Conservation (phyloP, 768 basidiomycete genomes). For the Lyophyllum semitale region DNA sequence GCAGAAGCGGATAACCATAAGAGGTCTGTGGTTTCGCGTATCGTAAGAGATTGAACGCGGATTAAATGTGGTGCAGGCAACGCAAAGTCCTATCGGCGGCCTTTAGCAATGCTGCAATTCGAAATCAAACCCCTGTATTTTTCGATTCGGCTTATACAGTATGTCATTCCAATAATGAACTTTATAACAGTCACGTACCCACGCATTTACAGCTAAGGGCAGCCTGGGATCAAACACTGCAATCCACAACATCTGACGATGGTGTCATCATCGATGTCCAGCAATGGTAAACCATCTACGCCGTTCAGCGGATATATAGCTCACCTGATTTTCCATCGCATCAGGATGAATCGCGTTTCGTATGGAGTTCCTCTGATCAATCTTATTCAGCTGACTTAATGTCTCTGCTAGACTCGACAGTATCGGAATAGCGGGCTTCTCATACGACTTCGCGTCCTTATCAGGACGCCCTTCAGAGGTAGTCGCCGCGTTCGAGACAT, state of each 20-base stretch:
- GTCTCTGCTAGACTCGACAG: slow-evolving; percentile 40
- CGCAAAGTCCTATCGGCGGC: slow-evolving; percentile 39
- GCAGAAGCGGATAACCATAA: slow-evolving; percentile 45
- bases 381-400: not conserved
- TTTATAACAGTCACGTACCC: not conserved
- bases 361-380: slow-evolving; percentile 19
- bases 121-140: slow-evolving; percentile 36
- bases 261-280: not conserved
- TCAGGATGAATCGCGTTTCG: slow-evolving; percentile 45
- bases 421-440: slow-evolving; percentile 51
- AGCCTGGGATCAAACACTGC: not conserved
- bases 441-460: slow-evolving; percentile 49
- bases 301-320: not conserved
- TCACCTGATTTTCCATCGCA: not conserved
- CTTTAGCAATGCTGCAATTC: slow-evolving; percentile 41
- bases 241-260: not conserved
- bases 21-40: slow-evolving; percentile 23
- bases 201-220: not conserved
- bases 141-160: slow-evolving; percentile 9
- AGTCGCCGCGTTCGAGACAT: slow-evolving; percentile 29
- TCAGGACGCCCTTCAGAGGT: slow-evolving; percentile 38
- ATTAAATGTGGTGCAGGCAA: slow-evolving; percentile 26
- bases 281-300: not conserved
- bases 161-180: not conserved
- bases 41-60: not conserved